Percentiles rank a stretch among this genome's conserved stretches.
Evolutionary conservation across 2,329 filamentous ascomycete species (phyloP).

Genomic region (Hypomyces rosellus): DNA sequence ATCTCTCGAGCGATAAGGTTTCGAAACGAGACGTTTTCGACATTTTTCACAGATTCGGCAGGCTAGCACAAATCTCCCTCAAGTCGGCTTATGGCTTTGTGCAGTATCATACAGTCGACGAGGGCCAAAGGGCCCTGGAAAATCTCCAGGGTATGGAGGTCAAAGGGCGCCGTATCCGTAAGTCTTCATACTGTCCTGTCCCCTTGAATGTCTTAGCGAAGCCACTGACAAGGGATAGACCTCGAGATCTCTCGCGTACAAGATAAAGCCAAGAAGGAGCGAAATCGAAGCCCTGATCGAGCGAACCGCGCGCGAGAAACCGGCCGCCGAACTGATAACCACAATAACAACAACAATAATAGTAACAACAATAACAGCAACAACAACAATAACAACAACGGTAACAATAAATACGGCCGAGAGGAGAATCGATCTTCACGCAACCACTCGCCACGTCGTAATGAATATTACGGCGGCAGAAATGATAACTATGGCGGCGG

Average conservation of each 20-base stretch:
- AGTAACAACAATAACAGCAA: conserved; percentile 8
- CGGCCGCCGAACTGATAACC: conserved; percentile 27
- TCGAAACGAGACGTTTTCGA: conserved; percentile 93
- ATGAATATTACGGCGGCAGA: conserved; percentile 47
- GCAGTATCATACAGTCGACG: conserved; percentile 73
- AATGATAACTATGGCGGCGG: conserved; percentile 55
- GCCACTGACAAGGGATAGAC: conserved; percentile 48
- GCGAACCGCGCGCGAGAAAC: conserved; percentile 37
- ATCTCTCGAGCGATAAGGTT: conserved; percentile 86
- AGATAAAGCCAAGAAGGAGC: conserved; percentile 62
- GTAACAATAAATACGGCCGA: conserved; percentile 40
- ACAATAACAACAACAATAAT: conserved; percentile 24
- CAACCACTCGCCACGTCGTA: conserved; percentile 51
- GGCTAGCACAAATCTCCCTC: conserved; percentile 87
- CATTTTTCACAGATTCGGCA: conserved; percentile 78
- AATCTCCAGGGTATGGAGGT: conserved; percentile 75
- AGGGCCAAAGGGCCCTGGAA: conserved; percentile 69
- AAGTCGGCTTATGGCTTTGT: conserved; percentile 97
- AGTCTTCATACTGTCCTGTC: conserved; percentile 31
- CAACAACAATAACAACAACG: conserved; percentile 24
- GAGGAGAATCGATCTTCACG: conserved; percentile 62
- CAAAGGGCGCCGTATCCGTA: conserved; percentile 88
- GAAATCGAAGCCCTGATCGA: conserved; percentile 56
- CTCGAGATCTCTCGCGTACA: conserved; percentile 86
- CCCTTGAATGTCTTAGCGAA: background rate